Evolutionary conservation across 176 grass and related monocot genomes (phyloP).

Genomic region (Metroxylon sagu): DNA sequence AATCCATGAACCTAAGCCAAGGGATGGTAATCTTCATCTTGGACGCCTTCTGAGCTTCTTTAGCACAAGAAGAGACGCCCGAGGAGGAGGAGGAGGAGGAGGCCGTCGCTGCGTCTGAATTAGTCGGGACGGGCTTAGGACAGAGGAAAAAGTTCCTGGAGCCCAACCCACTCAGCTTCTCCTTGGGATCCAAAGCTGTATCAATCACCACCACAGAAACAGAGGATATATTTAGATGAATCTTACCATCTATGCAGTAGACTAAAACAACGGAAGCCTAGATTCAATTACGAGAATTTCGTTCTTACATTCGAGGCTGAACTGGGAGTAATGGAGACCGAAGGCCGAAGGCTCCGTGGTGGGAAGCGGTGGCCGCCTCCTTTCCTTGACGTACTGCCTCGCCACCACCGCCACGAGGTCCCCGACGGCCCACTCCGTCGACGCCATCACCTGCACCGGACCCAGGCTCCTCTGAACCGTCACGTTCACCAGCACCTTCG

Average conservation of each 20-base stretch:
- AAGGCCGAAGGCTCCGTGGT: slow-evolving; percentile 36
- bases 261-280: too few species aligned
- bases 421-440: slow-evolving; percentile 59
- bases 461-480: slow-evolving; percentile 66
- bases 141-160: slow-evolving; percentile 97
- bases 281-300: too few species aligned
- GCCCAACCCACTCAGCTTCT: slow-evolving; percentile 61
- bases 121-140: slow-evolving; percentile 13
- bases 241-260: too few species aligned
- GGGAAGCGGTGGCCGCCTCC: slow-evolving; percentile 40
- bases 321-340: slow-evolving; percentile 85
- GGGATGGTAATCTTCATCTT: neutral
- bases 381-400: slow-evolving; percentile 65
- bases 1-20: slow-evolving; percentile 41
- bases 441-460: slow-evolving; percentile 82
- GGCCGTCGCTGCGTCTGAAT: neutral
- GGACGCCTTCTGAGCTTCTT: slow-evolving; percentile 16
- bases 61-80: slow-evolving; percentile 1
- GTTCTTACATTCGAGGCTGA: slow-evolving; percentile 76
- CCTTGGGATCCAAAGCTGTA: slow-evolving; percentile 52
- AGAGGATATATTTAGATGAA: too few species aligned
- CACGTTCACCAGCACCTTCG: slow-evolving; percentile 77
- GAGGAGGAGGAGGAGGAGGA: neutral
- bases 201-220: too few species aligned
- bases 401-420: slow-evolving; percentile 53